A percentile compares a stretch with the other conserved stretches of the same genome.
phyloP scores from a whole-genome alignment of 2,329 filamentous ascomycete genomes.

The Emericellopsis cladophorae region DNA sequence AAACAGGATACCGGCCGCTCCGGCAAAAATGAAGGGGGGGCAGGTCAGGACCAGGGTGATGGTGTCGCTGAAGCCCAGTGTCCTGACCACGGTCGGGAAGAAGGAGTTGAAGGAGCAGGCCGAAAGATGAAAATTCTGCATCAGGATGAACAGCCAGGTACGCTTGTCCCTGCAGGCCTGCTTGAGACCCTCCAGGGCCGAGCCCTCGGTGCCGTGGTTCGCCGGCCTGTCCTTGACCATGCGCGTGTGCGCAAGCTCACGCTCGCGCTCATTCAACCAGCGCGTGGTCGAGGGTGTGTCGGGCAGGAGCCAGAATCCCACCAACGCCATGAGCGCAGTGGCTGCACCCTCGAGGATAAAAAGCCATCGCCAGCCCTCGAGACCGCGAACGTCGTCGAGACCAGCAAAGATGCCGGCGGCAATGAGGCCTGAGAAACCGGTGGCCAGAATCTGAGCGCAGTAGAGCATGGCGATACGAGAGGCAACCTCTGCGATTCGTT shows the following conservation, averaged over 20 bases:
- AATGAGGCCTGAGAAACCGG: constrained; percentile 53
- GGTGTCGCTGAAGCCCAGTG: constrained; percentile 33
- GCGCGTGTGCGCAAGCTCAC: not conserved
- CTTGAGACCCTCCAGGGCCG: constrained; percentile 32
- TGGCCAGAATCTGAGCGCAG: constrained; percentile 52
- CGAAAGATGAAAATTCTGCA: constrained; percentile 42
- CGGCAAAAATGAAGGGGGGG: constrained; percentile 37
- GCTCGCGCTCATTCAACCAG: constrained; percentile 14
- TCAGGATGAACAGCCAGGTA: constrained; percentile 38
- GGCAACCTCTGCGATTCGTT: constrained; percentile 34
- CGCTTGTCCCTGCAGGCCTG: constrained; percentile 34
- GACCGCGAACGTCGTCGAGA: constrained; percentile 28
- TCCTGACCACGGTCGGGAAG: constrained; percentile 29
- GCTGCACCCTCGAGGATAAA: constrained; percentile 42
- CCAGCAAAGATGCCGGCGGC: constrained; percentile 43
- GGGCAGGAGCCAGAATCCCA: constrained; percentile 17
- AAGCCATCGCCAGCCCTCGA: constrained; percentile 47
- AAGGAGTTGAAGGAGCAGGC: constrained; percentile 35
- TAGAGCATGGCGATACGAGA: constrained; percentile 44
- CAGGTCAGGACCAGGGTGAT: constrained; percentile 38
- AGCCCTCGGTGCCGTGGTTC: constrained; percentile 12
- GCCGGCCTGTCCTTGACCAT: constrained; percentile 4
- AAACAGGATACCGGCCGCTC: constrained; percentile 28
- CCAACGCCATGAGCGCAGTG: constrained; percentile 14
- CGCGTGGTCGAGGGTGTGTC: constrained; percentile 30